phyloP scores from a whole-genome alignment of 2,329 filamentous ascomycete genomes.

The Trichophyton rubrum region DNA sequence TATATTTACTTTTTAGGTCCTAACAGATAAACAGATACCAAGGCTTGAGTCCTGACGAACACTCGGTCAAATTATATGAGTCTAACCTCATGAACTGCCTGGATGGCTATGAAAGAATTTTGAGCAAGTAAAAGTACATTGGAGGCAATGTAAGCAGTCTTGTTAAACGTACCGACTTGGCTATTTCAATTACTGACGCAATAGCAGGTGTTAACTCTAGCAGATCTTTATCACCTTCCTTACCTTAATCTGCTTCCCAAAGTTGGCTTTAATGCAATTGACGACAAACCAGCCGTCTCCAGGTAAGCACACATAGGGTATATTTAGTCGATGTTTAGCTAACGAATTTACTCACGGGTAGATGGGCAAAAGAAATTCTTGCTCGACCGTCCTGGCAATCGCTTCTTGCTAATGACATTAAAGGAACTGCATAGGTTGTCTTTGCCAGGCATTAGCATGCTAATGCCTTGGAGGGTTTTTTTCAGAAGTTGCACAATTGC shows the following conservation, averaged over 20 bases:
- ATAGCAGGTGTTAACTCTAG: constrained; percentile 9
- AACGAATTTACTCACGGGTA: not conserved
- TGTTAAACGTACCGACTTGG: not conserved
- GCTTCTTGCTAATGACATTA: constrained; percentile 1
- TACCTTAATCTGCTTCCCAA: constrained; percentile 1
- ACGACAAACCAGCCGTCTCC: constrained; percentile 9
- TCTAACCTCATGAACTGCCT: constrained; percentile 6
- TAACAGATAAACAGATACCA: not conserved
- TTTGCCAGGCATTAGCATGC: not conserved
- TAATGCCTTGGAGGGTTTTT: too few species aligned
- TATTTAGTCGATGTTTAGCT: not conserved
- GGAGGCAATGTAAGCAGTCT: constrained; percentile 8
- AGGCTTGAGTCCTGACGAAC: constrained; percentile 6
- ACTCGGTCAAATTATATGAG: not conserved
- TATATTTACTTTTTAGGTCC: not conserved
- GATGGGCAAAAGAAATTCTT: constrained; percentile 9
- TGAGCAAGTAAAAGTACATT: constrained; percentile 12
- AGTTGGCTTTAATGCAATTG: constrained; percentile 2
- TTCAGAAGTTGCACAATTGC: not conserved
- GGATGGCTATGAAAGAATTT: constrained; percentile 11
- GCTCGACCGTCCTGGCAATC: constrained; percentile 7
- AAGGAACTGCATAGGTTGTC: constrained; percentile 1
- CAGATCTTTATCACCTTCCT: constrained; percentile 10
- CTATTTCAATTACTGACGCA: not conserved
- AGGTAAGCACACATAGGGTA: constrained; percentile 1